Evolutionary conservation across 1,139 yeast species (phyloP), one percentile per base, ranked within the genome.

Genomic region (Protomyces arabidopsidicola): DNA sequence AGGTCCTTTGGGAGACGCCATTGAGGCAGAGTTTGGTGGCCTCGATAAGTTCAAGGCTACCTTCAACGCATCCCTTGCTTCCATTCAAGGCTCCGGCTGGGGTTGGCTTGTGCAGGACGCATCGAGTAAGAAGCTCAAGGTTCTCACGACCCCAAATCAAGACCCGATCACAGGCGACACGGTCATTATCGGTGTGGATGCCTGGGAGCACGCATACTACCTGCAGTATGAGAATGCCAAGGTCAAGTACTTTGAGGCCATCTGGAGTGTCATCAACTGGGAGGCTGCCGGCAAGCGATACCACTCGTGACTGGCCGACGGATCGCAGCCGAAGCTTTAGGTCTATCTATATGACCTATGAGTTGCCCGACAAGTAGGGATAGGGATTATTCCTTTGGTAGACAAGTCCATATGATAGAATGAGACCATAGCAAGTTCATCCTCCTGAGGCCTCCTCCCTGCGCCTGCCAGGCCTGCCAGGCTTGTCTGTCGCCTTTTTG

Each of bases 191-290:
- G 98, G 97, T 62, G 89, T 91, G 75, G 98, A 91, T 74, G 97
- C 98, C 48, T 91, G 98, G 98, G 98, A 91, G 78, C 98, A 91
- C 75, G 97, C 98, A 64, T 91, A 90, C 81, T 91, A 91, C 83
- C 82, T 91, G 78, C 97, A 91, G 78, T 91, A 91, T 82, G 88
- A 89, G 79, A 91, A 91, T 79, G 93, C 87, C 75, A 91, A 91
- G 82, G 96, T 78, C 58, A 97, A 91, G 75, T 91, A 91, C 80
- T 91, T 91, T 84, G 87, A 90, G 79, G 95, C 96, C 68, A 88
- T 91, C 77, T 91, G 98, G 98, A 88, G 89, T 74, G 97, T 91
- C 61, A 84, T 91, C 78, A 90, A 90, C 84, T 91, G 98, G 98
- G 83, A 86, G 77, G 96, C 88, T 77, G 98, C 97, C 68, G 93